Conservation (phyloP, 371 early-diverging fungal species). For the Mucor ambiguus region DNA sequence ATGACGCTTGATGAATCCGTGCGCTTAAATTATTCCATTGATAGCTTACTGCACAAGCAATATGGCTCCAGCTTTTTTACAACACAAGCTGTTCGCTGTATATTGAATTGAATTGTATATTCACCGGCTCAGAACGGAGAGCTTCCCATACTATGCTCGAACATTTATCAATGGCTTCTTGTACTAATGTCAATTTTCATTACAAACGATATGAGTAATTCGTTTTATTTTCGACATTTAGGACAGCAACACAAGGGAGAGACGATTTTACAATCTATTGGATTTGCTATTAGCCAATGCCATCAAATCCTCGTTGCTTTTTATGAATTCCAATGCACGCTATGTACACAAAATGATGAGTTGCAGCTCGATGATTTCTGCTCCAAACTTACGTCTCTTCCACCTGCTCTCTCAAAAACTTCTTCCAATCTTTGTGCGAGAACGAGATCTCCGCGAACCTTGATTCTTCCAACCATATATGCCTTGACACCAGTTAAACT, state of each 20-base stretch:
- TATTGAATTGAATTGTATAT: background rate
- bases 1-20: too few relatives aligned
- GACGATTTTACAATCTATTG: background rate
- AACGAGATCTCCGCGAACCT: constrained; percentile 50
- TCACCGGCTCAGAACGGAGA: background rate
- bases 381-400: constrained; percentile 38
- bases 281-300: constrained; percentile 4
- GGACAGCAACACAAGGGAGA: background rate
- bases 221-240: background rate
- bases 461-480: constrained; percentile 46
- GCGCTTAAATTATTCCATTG: background rate
- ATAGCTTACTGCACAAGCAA: background rate
- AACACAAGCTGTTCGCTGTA: too few relatives aligned
- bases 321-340: constrained; percentile 44
- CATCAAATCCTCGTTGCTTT: constrained; percentile 33
- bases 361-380: background rate
- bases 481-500: constrained; percentile 53
- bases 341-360: background rate
- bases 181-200: background rate
- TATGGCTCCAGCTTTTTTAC: too few relatives aligned
- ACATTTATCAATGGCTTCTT: too few relatives aligned
- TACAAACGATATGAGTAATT: background rate
- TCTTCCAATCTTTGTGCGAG: constrained; percentile 49
- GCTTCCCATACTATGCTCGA: too few relatives aligned
- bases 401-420: constrained; percentile 46